A percentile compares a stretch with the other conserved stretches of the same genome.
phyloP scores from a whole-genome alignment of 2,329 filamentous ascomycete species.

The Colletotrichum chlorophyti region DNA sequence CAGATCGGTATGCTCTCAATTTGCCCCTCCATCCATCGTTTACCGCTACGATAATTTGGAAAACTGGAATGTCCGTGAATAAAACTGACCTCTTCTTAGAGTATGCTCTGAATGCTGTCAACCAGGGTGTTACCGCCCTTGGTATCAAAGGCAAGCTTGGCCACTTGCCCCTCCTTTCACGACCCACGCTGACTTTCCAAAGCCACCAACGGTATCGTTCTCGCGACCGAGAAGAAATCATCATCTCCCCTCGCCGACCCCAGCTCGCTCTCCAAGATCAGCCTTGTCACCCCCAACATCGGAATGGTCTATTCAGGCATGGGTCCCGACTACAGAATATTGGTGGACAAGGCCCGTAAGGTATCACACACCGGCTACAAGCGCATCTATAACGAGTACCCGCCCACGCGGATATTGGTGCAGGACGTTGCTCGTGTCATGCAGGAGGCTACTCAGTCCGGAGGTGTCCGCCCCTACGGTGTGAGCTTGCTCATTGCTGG shows the following conservation, averaged over 20 bases:
- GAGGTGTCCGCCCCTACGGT: constrained; percentile 95
- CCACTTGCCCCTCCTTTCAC: not conserved
- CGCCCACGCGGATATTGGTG: constrained; percentile 98
- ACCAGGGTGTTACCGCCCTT: constrained; percentile 97
- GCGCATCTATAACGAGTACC: constrained; percentile 99
- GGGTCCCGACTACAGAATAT: constrained; percentile 96
- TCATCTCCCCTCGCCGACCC: constrained; percentile 97
- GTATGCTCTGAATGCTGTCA: constrained; percentile 98
- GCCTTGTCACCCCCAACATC: constrained; percentile 97
- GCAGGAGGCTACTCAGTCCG: constrained; percentile 98
- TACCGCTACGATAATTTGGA: not conserved
- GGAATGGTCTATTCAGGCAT: constrained; percentile 99
- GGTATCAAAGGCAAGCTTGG: constrained; percentile 95
- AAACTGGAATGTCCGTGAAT: no score
- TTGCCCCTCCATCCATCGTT: constrained; percentile 1
- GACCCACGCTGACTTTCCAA: constrained; percentile 32
- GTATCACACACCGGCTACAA: constrained; percentile 99
- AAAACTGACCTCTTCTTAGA: constrained; percentile 62
- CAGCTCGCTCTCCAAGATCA: constrained; percentile 94
- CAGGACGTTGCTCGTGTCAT: constrained; percentile 98
- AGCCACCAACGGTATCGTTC: constrained; percentile 99
- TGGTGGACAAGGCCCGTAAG: constrained; percentile 97
- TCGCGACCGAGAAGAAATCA: constrained; percentile 99
- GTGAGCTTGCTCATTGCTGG: constrained; percentile 95
- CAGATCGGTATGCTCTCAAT: constrained; percentile 75